A percentile compares a stretch with the other conserved stretches of the same genome.
phyloP scores from a whole-genome alignment of 352 stramenopile genomes.

The Pythium sp. region DNA sequence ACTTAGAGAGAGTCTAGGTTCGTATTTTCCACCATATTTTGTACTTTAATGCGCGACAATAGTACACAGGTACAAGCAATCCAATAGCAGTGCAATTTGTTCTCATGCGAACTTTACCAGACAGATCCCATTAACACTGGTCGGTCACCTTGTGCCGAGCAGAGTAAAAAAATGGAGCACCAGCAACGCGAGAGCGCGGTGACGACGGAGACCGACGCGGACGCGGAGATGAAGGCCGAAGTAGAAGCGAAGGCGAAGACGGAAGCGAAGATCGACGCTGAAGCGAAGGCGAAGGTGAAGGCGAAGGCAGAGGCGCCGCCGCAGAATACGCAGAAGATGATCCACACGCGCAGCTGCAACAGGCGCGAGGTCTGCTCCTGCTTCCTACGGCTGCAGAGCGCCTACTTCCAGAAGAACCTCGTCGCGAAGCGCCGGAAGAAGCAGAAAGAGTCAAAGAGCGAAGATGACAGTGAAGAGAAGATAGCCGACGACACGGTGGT shows the following conservation, averaged over 20 bases:
- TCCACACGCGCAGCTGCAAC: conserved; percentile 69
- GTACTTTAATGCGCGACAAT: too few species aligned
- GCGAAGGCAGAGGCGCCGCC: not conserved
- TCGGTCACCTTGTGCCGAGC: not conserved
- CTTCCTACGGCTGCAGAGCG: conserved; percentile 59
- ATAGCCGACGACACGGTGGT: not conserved
- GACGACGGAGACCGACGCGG: not conserved
- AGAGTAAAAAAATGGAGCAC: not conserved
- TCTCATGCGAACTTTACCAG: not conserved
- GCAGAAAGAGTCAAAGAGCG: conserved; percentile 9
- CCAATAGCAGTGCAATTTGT: too few species aligned
- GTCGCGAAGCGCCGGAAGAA: conserved; percentile 42
- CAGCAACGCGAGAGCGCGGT: not conserved
- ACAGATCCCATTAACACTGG: not conserved
- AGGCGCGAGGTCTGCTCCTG: conserved; percentile 64
- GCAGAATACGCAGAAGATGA: conserved; percentile 13
- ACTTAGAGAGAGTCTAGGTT: too few species aligned
- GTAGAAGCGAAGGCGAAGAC: not conserved
- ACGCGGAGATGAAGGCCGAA: not conserved
- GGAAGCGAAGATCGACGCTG: conserved; percentile 15
- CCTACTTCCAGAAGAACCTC: conserved; percentile 68
- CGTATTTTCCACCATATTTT: too few species aligned
- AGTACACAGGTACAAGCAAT: too few species aligned
- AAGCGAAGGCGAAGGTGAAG: not conserved
- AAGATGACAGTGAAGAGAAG: not conserved